Conservation (phyloP, 139 green algal genomes). For the Closterium sp. region DNA sequence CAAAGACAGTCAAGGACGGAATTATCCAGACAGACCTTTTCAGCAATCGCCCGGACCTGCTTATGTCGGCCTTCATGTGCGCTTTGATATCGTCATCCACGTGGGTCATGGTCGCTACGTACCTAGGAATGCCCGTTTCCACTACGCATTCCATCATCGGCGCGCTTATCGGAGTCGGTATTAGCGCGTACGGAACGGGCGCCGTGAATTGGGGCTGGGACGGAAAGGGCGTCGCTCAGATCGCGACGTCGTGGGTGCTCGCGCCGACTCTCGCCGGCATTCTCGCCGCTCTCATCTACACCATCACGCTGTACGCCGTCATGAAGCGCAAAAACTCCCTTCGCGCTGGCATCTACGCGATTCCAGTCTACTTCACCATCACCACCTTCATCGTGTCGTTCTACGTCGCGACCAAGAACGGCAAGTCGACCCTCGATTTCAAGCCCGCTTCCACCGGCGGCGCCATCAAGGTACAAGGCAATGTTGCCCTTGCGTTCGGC, state of each 20-base stretch:
- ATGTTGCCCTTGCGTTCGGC: background rate
- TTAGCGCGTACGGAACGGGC: background rate
- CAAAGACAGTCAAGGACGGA: constrained; percentile 15
- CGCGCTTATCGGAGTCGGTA: constrained; percentile 3
- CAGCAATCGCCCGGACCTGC: constrained; percentile 30
- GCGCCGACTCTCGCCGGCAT: constrained; percentile 56
- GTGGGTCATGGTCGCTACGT: constrained; percentile 57
- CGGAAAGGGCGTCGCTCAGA: constrained; percentile 13
- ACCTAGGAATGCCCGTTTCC: constrained; percentile 51
- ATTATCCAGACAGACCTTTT: background rate
- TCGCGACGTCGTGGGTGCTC: constrained; percentile 63
- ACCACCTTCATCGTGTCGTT: constrained; percentile 64
- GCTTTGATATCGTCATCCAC: constrained; percentile 46
- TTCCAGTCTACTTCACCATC: constrained; percentile 58
- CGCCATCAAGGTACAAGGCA: constrained; percentile 57
- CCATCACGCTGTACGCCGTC: background rate
- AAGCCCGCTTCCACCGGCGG: constrained; percentile 69
- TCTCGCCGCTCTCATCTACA: constrained; percentile 17
- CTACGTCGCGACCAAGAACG: constrained; percentile 54
- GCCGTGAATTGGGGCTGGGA: constrained; percentile 15
- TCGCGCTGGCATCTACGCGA: constrained; percentile 42
- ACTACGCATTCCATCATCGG: constrained; percentile 58
- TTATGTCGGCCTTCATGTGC: constrained; percentile 58
- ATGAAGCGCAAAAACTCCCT: constrained; percentile 51
- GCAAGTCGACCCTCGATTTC: constrained; percentile 59